Evolutionary conservation across 2,329 filamentous ascomycete genomes (phyloP).

Genomic region (Fonsecaea erecta): DNA sequence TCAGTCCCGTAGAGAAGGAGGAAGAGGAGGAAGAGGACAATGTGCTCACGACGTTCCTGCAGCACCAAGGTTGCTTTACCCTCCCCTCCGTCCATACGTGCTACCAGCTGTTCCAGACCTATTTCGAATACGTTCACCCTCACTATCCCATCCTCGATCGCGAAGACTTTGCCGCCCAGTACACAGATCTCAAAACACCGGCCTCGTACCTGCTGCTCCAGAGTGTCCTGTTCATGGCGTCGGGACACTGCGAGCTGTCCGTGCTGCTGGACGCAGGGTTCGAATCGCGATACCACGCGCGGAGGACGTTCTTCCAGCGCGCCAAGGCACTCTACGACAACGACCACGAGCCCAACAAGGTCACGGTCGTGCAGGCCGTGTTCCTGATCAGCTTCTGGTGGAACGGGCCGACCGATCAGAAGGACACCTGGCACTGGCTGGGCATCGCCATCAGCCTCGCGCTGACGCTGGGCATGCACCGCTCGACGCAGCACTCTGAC

Average conservation of each 20-base stretch:
- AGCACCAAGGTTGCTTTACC: slow-evolving; percentile 31
- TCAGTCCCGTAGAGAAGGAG: slow-evolving; percentile 30
- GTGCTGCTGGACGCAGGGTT: slow-evolving; percentile 27
- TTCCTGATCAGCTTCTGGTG: slow-evolving; percentile 38
- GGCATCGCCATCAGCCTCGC: slow-evolving; percentile 35
- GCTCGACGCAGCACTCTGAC: slow-evolving; percentile 28
- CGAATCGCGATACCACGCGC: slow-evolving; percentile 33
- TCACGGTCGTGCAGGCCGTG: slow-evolving; percentile 33
- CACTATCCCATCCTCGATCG: slow-evolving; percentile 37
- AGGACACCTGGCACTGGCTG: slow-evolving; percentile 47
- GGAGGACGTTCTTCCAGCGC: slow-evolving; percentile 36
- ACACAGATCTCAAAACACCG: slow-evolving; percentile 26
- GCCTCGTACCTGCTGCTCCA: slow-evolving; percentile 34
- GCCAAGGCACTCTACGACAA: slow-evolving; percentile 39
- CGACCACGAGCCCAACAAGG: slow-evolving; percentile 37
- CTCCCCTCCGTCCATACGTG: slow-evolving; percentile 31
- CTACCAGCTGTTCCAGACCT: slow-evolving; percentile 34
- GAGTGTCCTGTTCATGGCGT: slow-evolving; percentile 33
- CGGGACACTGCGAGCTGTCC: slow-evolving; percentile 32
- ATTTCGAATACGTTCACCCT: slow-evolving; percentile 37
- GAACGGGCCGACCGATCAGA: slow-evolving; percentile 36
- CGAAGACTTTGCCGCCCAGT: slow-evolving; percentile 30
- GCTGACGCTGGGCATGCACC: slow-evolving; percentile 31
- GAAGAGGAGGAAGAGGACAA: slow-evolving; percentile 35
- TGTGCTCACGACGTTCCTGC: slow-evolving; percentile 33